Evolutionary conservation across 345 rosid genomes (phyloP), one percentile per base, ranked within the genome.

Genomic region (Aquilaria malaccensis): DNA sequence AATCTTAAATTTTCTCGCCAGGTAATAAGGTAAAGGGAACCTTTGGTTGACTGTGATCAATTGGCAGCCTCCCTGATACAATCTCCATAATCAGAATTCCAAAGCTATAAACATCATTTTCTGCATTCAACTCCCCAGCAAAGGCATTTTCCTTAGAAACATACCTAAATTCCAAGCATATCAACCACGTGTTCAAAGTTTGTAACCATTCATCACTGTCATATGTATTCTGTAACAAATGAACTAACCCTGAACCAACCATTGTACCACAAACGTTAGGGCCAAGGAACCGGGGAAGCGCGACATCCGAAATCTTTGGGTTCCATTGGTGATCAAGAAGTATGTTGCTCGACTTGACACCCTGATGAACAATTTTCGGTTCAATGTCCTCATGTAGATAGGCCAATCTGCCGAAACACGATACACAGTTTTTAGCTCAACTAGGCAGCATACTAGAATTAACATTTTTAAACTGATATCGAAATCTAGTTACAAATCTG

Each of bases 51-150:
- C 70, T 67, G 63, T 79, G 77, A 74, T 81, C 82, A 65, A 71
- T 65, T 37, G 93, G 81, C 15, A 33, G 41, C 69, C 81, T 81
- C 10, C 87, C 96, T 0, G 89, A 68, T 7, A 88, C 72, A 52
- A 88, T 79, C 87, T 86, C 96, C 88, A 85, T 81, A 32, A 85
- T 71, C 58, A 91, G 83, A 50, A 83, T 70, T 33, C 94, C 91
- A 0, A 88, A 91, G 85, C 85, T 52, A 70, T 86, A 75, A 48
- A 86, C 80, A 50, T 88, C 96, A 29, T 55, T 76, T 70, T 64
- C 76, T 64, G 71, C 80, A 50, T 77, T 64, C 41, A 76, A 14
- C 15, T 31, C 56, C 22, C 72, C 63, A 52, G 55, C 37, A 33
- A 66, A 70, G 62, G 68, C 68, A 45, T 49, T 13, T n/a, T 73